phyloP scores from a whole-genome alignment of 257 asterid species.

The Capsicum baccatum region DNA sequence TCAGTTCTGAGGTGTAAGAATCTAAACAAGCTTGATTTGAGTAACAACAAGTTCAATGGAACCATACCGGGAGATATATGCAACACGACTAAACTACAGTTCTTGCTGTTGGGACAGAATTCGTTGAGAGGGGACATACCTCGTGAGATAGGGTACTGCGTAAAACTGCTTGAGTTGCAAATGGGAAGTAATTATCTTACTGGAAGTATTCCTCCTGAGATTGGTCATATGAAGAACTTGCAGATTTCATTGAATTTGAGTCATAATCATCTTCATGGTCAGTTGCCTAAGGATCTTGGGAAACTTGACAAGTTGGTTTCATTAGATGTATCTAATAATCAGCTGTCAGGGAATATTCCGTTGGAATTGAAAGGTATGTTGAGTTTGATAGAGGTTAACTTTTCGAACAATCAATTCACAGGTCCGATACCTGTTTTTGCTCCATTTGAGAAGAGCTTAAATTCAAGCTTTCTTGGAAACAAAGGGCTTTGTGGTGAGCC shows the following conservation, averaged over 20 bases:
- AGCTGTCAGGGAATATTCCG: slow-evolving; percentile 77
- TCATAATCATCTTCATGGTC: slow-evolving; percentile 76
- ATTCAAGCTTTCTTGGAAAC: slow-evolving; percentile 81
- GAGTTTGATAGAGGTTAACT: slow-evolving; percentile 90
- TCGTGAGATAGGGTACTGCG: slow-evolving; percentile 79
- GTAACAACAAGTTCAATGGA: slow-evolving; percentile 76
- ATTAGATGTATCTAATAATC: slow-evolving; percentile 81
- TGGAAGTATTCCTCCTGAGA: slow-evolving; percentile 84
- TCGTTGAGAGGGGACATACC: slow-evolving; percentile 78
- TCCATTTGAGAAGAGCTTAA: slow-evolving; percentile 89
- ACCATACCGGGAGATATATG: slow-evolving; percentile 72
- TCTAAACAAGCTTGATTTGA: slow-evolving; percentile 86
- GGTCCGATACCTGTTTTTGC: slow-evolving; percentile 80
- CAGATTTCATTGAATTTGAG: slow-evolving; percentile 87
- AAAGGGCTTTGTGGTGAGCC: slow-evolving; percentile 95
- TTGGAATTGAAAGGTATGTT: slow-evolving; percentile 75
- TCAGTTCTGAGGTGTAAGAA: slow-evolving; percentile 69
- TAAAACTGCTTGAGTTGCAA: slow-evolving; percentile 81
- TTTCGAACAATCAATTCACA: slow-evolving; percentile 73
- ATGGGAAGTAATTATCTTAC: slow-evolving; percentile 72
- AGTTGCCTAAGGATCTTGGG: slow-evolving; percentile 86
- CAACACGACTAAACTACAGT: slow-evolving; percentile 76
- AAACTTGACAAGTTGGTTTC: slow-evolving; percentile 91
- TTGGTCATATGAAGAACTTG: slow-evolving; percentile 86
- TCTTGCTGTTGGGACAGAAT: slow-evolving; percentile 68